phyloP scores from a whole-genome alignment of 495 filamentous ascomycete species.

The Terfezia claveryi region DNA sequence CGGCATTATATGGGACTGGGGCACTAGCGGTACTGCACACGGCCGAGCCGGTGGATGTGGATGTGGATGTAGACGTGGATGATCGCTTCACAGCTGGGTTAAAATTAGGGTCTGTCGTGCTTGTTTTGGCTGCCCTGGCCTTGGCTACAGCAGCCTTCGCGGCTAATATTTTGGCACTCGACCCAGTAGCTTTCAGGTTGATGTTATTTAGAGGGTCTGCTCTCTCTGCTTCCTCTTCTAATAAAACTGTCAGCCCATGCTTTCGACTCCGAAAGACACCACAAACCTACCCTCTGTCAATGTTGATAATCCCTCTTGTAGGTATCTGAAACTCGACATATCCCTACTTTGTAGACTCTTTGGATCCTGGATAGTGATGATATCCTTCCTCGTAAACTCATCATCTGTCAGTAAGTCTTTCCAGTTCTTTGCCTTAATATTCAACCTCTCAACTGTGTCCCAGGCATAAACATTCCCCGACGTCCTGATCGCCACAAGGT shows the following conservation, averaged over 20 bases:
- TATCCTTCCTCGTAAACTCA: conserved; percentile 75
- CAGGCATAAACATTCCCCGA: conserved; percentile 74
- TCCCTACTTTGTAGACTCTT: conserved; percentile 72
- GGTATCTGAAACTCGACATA: conserved; percentile 69
- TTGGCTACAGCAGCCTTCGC: conserved; percentile 79
- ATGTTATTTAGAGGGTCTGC: conserved; percentile 17
- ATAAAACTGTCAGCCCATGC: background rate
- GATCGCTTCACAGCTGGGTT: conserved; percentile 9
- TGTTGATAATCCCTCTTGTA: conserved; percentile 58
- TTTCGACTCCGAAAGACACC: too few species aligned
- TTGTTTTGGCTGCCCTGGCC: conserved; percentile 37
- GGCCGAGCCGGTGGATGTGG: conserved; percentile 23
- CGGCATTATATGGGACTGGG: conserved; percentile 55
- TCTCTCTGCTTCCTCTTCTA: conserved; percentile 34
- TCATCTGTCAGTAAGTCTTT: conserved; percentile 68
- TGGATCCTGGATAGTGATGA: conserved; percentile 91
- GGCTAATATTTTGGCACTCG: conserved; percentile 48
- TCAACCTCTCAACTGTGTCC: conserved; percentile 85
- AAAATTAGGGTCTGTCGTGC: conserved; percentile 15
- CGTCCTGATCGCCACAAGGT: conserved; percentile 72
- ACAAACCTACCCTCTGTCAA: conserved; percentile 26
- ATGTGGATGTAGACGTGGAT: conserved; percentile 12
- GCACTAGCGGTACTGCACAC: conserved; percentile 23
- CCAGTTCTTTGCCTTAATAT: conserved; percentile 97
- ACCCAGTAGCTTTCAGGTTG: conserved; percentile 15